Evolutionary conservation across 768 basidiomycete species (phyloP), one percentile per base, ranked within the genome.

Genomic region (Fistulinella prunicolor): DNA sequence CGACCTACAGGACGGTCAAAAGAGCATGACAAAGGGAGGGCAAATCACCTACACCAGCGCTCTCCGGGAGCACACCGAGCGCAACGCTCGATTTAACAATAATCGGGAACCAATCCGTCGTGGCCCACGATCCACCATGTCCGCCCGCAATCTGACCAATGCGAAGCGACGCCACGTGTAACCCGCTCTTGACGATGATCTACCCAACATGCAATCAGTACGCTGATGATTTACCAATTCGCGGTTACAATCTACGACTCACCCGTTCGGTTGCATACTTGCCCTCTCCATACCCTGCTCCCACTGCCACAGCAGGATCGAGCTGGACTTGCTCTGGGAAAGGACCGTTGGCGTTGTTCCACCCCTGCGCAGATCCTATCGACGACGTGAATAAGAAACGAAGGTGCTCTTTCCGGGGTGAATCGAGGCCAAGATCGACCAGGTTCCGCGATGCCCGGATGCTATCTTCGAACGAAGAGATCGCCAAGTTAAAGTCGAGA

Each of bases 41-140:
- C 23, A 13, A 9, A 4, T 6, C 12, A 58, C 73, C 42, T 52
- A 76, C 76, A 17, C 68, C 67, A 1, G 54, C 45, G 1, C 62
- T 57, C 16, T 51, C 47, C 9, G 70, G 67, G 6, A 72, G 46
- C 16, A 49, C 53, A 40, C 63, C 65, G 8, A 63, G 54, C 4
- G 51, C 47, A 8, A 64, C 16, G 39, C 67, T 67, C 0, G 68
- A 66, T 44, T 70, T 64, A 13, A 73, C 63, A 5, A 78, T 58
- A 30, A 69, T 64, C 13, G 78, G 75, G 24, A 78, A 54, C 78
- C 77, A 80, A n/a, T n/a, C n/a, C n/a, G n/a, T n/a, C n/a, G n/a
- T n/a, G n/a, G n/a, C n/a, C n/a, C n/a, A n/a, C n/a, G 69, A 68
- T 19, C 77, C 77, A 1, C 58, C 59, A 0, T 46, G 50, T 20